Base-by-base conservation (phyloP, 805 yeast species). In the Cyberlindnera maritima region DNA sequence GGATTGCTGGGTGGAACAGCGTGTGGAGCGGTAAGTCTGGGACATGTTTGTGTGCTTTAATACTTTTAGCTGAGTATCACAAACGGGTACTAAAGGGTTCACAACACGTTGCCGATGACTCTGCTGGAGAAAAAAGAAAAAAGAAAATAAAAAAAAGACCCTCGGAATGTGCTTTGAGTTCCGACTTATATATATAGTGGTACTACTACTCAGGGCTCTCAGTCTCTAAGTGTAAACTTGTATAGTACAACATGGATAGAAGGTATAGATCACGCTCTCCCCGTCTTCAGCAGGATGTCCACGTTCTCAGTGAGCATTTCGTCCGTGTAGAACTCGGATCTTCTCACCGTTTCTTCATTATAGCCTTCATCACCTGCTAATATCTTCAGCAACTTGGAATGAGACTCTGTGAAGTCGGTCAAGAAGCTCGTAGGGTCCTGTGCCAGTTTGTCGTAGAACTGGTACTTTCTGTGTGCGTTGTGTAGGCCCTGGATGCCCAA, bases 311-410 rank as follows among this genome's bases (percentile, higher is more conserved):
- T 77, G 46, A 94, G 71, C 56, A 86, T 70, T 51, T 88, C 88
- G 58, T 88, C 91, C 36, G 63, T 63, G 66, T 86, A 94, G 66
- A 85, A 94, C 15, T 82, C 81, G 3, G 96, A 80, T 58, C 85
- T 79, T 69, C 99, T 81, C 5, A 89, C 96, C 18, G 79, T 73
- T 62, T 91, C 97, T 68, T 92, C 97, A 61, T 83, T 83, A 66
- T 83, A 86, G 10, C 91, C 92, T 57, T 87, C 94, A 58, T 94
- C 98, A 54, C 96, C 90, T 49, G 89, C 79, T 53, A 94, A 74
- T 13, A 92, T 86, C 67, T 86, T 90, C 60, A 94, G 74, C 40
- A 92, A 87, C 49, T 89, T 88, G 14, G 89, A 74, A 64, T 94
- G 96, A 37, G 89, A 83, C 37, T 82, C 85, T 51, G 83, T 72